Percentiles rank a stretch among this genome's conserved stretches.
phyloP scores from a whole-genome alignment of 2,329 filamentous ascomycete species.

The Lasiodiplodia theobromae region DNA sequence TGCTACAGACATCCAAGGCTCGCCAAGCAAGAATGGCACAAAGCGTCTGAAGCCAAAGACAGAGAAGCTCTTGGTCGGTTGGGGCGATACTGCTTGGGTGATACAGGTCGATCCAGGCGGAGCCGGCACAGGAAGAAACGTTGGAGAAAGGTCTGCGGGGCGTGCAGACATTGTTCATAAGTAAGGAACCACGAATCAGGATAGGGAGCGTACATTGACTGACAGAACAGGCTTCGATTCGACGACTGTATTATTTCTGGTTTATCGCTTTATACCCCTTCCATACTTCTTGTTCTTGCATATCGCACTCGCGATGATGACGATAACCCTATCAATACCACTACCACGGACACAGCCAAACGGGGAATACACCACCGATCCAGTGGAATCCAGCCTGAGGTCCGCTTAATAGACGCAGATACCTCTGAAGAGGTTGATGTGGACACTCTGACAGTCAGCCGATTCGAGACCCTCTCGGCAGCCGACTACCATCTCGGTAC shows the following conservation, averaged over 20 bases:
- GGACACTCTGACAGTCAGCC: slow-evolving; percentile 83
- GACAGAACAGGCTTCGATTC: slow-evolving; percentile 71
- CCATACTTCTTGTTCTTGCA: slow-evolving; percentile 86
- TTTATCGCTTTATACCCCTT: slow-evolving; percentile 94
- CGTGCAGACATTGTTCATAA: slow-evolving; percentile 91
- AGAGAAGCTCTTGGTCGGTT: slow-evolving; percentile 89
- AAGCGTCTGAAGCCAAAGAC: slow-evolving; percentile 45
- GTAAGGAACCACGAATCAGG: slow-evolving; percentile 60
- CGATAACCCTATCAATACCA: slow-evolving; percentile 62
- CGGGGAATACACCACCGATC: slow-evolving; percentile 74
- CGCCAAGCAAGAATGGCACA: slow-evolving; percentile 50
- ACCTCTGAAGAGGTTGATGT: slow-evolving; percentile 86
- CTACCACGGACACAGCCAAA: slow-evolving; percentile 56
- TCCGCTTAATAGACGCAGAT: slow-evolving; percentile 87
- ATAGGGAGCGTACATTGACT: slow-evolving; percentile 40
- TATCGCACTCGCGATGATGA: slow-evolving; percentile 80
- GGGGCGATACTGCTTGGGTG: slow-evolving; percentile 96
- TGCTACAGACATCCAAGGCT: slow-evolving; percentile 44
- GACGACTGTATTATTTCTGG: slow-evolving; percentile 97
- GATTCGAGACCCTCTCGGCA: slow-evolving; percentile 83
- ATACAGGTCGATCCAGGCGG: slow-evolving; percentile 85
- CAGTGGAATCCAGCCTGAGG: slow-evolving; percentile 84
- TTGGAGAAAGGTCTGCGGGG: slow-evolving; percentile 74
- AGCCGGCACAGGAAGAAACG: slow-evolving; percentile 69
- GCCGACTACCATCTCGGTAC: slow-evolving; percentile 92